Conservation (phyloP, 2,329 filamentous ascomycete species). For the Hymenoscyphus fraxineus region DNA sequence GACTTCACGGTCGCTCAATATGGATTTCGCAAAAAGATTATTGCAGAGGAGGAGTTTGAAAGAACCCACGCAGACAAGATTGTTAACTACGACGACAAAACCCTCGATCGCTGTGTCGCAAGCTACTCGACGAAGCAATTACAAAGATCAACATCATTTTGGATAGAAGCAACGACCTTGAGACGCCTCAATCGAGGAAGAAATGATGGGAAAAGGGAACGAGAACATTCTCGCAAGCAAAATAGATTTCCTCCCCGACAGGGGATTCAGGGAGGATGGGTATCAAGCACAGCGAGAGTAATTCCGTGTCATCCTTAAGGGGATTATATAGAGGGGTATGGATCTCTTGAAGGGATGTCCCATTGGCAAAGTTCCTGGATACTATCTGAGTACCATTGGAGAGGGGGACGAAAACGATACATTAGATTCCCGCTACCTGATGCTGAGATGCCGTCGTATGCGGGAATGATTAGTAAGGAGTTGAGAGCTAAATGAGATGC, state of each 20-base stretch:
- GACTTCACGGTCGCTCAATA: not conserved
- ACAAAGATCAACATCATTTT: not conserved
- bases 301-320: not conserved
- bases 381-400: too few species aligned
- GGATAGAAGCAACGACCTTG: not conserved
- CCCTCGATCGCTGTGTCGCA: not conserved
- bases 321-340: not conserved
- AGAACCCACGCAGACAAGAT: not conserved
- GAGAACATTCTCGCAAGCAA: not conserved
- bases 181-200: not conserved
- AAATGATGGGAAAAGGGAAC: not conserved
- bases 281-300: not conserved
- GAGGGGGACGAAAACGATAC: not conserved
- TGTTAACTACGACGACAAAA: not conserved
- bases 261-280: not conserved
- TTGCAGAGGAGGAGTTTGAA: not conserved
- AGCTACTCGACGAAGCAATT: not conserved
- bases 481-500: not conserved
- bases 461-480: not conserved
- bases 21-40: not conserved
- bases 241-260: not conserved
- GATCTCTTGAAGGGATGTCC: not conserved
- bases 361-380: too few species aligned
- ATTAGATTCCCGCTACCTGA: not conserved
- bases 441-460: not conserved